Evolutionary conservation across 2,329 filamentous ascomycete genomes (phyloP).

Genomic region (Ceratocystis variospora): DNA sequence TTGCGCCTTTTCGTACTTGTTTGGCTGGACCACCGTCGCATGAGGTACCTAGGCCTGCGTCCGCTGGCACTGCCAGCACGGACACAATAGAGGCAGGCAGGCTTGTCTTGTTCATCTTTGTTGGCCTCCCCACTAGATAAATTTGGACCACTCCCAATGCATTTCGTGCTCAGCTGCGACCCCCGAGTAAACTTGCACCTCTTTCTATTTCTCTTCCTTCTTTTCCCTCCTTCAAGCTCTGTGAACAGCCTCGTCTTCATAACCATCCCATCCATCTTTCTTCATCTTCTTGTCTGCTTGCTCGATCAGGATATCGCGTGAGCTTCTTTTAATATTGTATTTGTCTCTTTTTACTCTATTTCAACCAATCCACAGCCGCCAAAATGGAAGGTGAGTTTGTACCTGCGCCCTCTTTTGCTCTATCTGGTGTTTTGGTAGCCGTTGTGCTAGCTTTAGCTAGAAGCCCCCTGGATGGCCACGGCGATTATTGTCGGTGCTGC

Average conservation of each 20-base stretch:
- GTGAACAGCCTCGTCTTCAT: constrained; percentile 20
- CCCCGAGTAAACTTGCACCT: constrained; percentile 17
- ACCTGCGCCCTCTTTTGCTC: constrained; percentile 2
- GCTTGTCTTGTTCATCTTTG: constrained; percentile 14
- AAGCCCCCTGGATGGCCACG: not conserved
- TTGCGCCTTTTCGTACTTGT: too few species aligned
- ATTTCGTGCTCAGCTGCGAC: constrained; percentile 19
- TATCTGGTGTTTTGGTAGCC: constrained; percentile 13
- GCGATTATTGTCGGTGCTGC: not conserved
- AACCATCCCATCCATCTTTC: constrained; percentile 15
- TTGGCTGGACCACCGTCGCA: constrained; percentile 10
- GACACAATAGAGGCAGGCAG: constrained; percentile 9
- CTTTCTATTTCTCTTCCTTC: constrained; percentile 18
- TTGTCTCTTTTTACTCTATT: constrained; percentile 19
- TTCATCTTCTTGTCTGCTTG: constrained; percentile 19
- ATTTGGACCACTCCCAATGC: constrained; percentile 20
- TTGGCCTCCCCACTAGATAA: constrained; percentile 20
- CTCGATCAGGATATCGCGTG: constrained; percentile 22
- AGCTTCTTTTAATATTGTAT: constrained; percentile 20
- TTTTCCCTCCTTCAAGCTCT: constrained; percentile 18
- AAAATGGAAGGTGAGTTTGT: constrained; percentile 58
- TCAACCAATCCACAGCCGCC: constrained; percentile 26
- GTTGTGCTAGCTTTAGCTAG: constrained; percentile 8
- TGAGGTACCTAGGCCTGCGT: constrained; percentile 18
- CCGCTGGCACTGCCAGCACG: constrained; percentile 13